Conservation (phyloP, 2,329 filamentous ascomycete species). For the Aspergillus fructus region DNA sequence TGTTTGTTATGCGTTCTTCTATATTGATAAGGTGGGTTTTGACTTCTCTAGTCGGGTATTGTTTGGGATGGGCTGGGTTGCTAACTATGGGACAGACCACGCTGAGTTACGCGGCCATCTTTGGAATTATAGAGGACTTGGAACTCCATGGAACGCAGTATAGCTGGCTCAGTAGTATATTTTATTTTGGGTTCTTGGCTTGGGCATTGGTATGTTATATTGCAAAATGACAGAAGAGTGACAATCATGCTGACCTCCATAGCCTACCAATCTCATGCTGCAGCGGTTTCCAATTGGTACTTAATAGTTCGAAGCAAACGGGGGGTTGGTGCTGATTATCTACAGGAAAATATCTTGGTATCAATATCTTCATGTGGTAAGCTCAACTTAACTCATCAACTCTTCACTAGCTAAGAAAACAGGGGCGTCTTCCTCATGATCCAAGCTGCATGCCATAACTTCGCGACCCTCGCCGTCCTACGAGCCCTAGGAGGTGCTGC, state of each 20-base stretch:
- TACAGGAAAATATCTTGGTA: conserved; percentile 52
- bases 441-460: conserved; percentile 56
- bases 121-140: conserved; percentile 61
- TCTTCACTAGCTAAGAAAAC: not conserved
- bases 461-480: conserved; percentile 55
- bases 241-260: not conserved
- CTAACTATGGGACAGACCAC: conserved; percentile 46
- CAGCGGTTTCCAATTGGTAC: conserved; percentile 53
- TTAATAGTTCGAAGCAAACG: no score
- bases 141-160: conserved; percentile 59
- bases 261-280: conserved; percentile 54
- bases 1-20: conserved; percentile 56
- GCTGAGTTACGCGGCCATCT: conserved; percentile 64
- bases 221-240: not conserved
- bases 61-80: not conserved
- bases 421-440: conserved; percentile 53
- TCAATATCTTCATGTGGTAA: conserved; percentile 59
- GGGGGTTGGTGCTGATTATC: not conserved
- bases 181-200: conserved; percentile 57
- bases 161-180: conserved; percentile 55
- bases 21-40: conserved; percentile 44
- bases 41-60: not conserved
- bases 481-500: conserved; percentile 58
- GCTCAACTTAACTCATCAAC: not conserved
- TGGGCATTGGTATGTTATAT: conserved; percentile 45